These are phyloP conservation scores for Blepharisma stoltei DNA, from an alignment of 73 alveolate genomes.

Conservation along the genomic window DNA sequence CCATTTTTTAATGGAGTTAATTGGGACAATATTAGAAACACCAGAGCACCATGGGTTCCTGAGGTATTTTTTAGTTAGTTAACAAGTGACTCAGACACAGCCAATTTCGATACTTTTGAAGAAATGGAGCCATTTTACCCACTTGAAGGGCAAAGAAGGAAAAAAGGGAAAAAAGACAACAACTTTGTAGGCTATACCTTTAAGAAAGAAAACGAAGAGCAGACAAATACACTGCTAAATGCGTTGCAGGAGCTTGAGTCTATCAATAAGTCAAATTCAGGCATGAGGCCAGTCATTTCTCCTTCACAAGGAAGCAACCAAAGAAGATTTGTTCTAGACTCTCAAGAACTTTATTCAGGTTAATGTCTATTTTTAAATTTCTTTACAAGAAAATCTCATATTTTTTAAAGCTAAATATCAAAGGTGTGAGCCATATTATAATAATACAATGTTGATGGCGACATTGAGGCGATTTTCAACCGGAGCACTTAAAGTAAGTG, in stretches of 20 bases:
- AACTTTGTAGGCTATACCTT: constrained; percentile 16
- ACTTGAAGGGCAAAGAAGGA: neutral
- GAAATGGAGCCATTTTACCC: constrained; percentile 27
- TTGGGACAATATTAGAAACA: constrained; percentile 79
- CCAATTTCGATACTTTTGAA: constrained; percentile 14
- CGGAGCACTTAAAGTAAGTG: too few relatives aligned
- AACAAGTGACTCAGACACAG: neutral
- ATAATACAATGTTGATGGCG: too few relatives aligned
- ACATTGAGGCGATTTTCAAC: too few relatives aligned
- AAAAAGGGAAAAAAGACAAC: neutral
- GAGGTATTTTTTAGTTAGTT: constrained; percentile 34
- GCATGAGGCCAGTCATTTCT: neutral
- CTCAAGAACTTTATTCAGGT: too few relatives aligned
- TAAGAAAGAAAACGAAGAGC: neutral
- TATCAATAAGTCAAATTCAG: neutral
- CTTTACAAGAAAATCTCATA: too few relatives aligned
- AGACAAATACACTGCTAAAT: neutral
- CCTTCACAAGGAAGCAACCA: too few relatives aligned
- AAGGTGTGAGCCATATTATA: too few relatives aligned
- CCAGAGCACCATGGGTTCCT: constrained; percentile 80
- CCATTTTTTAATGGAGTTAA: constrained; percentile 89
- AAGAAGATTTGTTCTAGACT: too few relatives aligned
- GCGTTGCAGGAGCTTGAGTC: constrained; percentile 11
- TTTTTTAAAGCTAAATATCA: too few relatives aligned
- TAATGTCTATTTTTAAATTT: too few relatives aligned